A percentile compares a stretch with the other conserved stretches of the same genome.
Conservation (phyloP, 805 yeast species). For the Yarrowia porcina region DNA sequence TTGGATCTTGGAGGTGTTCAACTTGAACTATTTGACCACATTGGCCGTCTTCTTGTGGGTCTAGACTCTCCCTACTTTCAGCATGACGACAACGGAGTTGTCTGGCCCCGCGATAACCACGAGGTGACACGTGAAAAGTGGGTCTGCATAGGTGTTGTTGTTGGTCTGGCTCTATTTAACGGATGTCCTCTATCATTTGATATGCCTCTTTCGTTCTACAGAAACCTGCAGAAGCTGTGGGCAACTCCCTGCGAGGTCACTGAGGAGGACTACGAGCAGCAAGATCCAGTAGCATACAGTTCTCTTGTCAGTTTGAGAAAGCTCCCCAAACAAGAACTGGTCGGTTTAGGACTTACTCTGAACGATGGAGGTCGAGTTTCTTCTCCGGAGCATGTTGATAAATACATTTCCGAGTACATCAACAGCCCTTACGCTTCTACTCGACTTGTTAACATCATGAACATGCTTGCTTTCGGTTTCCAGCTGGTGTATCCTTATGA, state of each 20-base stretch:
- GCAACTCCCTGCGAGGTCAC: background rate
- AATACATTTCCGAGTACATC: background rate
- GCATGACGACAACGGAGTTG: conserved; percentile 15
- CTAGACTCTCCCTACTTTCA: conserved; percentile 27
- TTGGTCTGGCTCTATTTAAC: conserved; percentile 37
- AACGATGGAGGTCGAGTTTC: background rate
- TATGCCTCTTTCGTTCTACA: conserved; percentile 34
- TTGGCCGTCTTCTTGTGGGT: conserved; percentile 30
- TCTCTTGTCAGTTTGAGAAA: conserved; percentile 27
- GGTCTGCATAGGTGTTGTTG: conserved; percentile 28
- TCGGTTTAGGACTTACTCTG: background rate
- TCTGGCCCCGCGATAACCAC: background rate
- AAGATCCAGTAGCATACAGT: conserved; percentile 30
- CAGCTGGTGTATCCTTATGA: background rate
- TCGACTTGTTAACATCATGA: background rate
- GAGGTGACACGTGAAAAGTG: background rate
- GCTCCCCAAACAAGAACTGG: conserved; percentile 21
- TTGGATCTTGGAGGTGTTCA: conserved; percentile 38
- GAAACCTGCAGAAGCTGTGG: background rate
- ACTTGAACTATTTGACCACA: conserved; percentile 33
- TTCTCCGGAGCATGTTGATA: background rate
- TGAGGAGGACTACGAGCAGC: conserved; percentile 30
- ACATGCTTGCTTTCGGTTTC: background rate
- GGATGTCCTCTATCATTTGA: conserved; percentile 34
- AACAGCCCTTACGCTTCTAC: background rate